Base-by-base conservation (phyloP, 1,139 yeast genomes). In the Candida sp. region DNA sequence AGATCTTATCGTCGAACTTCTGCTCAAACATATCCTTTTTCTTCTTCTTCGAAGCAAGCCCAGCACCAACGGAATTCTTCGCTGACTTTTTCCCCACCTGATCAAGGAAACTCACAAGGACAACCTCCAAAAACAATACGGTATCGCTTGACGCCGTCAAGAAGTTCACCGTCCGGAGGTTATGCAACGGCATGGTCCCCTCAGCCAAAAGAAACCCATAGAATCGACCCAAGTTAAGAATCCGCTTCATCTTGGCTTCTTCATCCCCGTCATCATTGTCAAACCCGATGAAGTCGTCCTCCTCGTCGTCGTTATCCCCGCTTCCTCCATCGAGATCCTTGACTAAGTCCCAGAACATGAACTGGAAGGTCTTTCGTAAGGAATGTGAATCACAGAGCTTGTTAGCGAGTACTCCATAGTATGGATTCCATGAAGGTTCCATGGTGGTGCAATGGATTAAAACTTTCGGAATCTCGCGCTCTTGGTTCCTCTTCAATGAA, bases 341-440 rank as follows among this genome's bases (percentile, higher is more conserved):
- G n/a, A 93, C 63, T 47, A 86, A 78, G 66, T 94, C 97, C 98
- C 98, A 96, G 43, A 96, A 76, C 63, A 85, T 78, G 66, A 94
- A 92, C 64, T 94, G 98, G 60, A 96, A 87, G 0, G 96, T 84
- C 66, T 93, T 93, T 61, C 90, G 80, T 66, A 88, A 73, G 2
- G 86, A 77, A 56, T 88, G 90, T 37, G 85, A 81, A 37, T 78
- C 83, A 62, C 96, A 88, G 17, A 93, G 68, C 60, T 90, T 90
- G 43, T 80, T 78, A 0, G 96, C 96, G 32, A 96, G 80, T 11
- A 89, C 72, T 0, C 94, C 90, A 67, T 96, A 96, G 66, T 88
- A 96, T 1, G 98, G 98, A 62, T 96, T 96, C 76, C 90, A 93
- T 0, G 83, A 81, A 33, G 88, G 83, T 68, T 96, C 99, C 58